Conservation (phyloP, 2,329 filamentous ascomycete genomes). For the Thermoascus crustaceus region DNA sequence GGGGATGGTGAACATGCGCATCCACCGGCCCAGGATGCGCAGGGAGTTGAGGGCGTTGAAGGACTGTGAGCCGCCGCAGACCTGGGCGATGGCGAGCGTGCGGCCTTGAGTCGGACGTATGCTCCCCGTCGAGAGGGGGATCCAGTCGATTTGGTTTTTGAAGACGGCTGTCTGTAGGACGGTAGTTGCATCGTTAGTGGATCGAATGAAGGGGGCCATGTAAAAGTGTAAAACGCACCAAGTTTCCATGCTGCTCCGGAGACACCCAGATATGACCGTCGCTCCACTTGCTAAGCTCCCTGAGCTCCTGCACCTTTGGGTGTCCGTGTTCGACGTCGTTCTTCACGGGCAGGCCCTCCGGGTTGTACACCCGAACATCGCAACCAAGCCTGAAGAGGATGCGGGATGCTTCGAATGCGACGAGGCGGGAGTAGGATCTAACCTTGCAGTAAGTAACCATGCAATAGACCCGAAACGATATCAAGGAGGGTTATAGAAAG, state of each 20-base stretch:
- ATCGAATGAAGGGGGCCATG: conserved; percentile 1
- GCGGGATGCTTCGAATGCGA: conserved; percentile 52
- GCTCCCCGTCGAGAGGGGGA: conserved; percentile 53
- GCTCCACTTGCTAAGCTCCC: conserved; percentile 54
- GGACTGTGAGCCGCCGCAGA: conserved; percentile 56
- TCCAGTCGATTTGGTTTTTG: conserved; percentile 66
- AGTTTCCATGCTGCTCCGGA: conserved; percentile 59
- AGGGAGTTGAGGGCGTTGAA: conserved; percentile 61
- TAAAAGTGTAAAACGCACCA: conserved; percentile 34
- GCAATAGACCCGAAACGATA: no score
- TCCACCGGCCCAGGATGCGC: conserved; percentile 60
- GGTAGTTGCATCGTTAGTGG: conserved; percentile 3
- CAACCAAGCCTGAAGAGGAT: conserved; percentile 58
- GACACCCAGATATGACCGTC: conserved; percentile 60
- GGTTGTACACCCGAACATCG: conserved; percentile 57
- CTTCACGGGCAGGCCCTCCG: conserved; percentile 52
- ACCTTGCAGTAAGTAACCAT: no score
- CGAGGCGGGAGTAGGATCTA: conserved; percentile 54
- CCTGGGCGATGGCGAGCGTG: conserved; percentile 54
- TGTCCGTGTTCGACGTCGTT: conserved; percentile 53
- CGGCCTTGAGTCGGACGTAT: conserved; percentile 59
- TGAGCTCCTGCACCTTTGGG: conserved; percentile 55
- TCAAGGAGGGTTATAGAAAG: no score
- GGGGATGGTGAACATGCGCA: conserved; percentile 60
- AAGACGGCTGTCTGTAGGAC: conserved; percentile 50